Evolutionary conservation across 225 moss, liverwort and hornwort genomes (phyloP), one percentile per base, ranked within the genome.

Genomic region (Marchantia polymorpha): DNA sequence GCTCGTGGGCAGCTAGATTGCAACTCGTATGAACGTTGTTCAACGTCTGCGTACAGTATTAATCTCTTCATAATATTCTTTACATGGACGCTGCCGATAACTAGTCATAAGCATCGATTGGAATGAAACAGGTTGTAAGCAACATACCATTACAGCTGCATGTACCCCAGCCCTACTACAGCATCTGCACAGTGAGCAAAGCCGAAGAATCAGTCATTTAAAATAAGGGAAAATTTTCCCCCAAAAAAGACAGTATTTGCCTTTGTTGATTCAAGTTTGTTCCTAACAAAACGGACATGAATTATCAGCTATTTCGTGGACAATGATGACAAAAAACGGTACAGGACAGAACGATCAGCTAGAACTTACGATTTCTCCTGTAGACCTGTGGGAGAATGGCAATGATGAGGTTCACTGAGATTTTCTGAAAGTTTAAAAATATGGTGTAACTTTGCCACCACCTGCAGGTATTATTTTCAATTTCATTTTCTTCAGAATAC

Each of bases 391-490:
- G 86, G 82, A 77, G 89, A 83, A 52, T 85, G 87, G 84, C 84
- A 85, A 81, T 86, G 86, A 67, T 88, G 86, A 64, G 78, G 87
- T 79, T 90, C 89, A 73, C 84, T 88, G 89, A 90, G 88, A 30
- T 88, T 81, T 86, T 88, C 90, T 68, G 93, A 90, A 73, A 30
- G 73, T 66, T 88, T 87, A 64, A 93, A 86, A 56, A 91, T 79
- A 30, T 93, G 84, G 81, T 89, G 85, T 50, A 93, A 90, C 79
- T 89, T 89, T 73, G 77, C 76, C 67, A 90, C 81, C 65, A 90
- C 91, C 93, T 93, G 89, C 88, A 83, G 53, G 29, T 23, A 54
- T 7, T 8, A 26, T 49, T 64, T 23, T 48, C 16, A 51, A 20
- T 12, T 13, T 59, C 47, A 39, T 39, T 53, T 73, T 25, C 61